Evolutionary conservation across 2,329 filamentous ascomycete species (phyloP).

Genomic region (Macrophomina tecta): DNA sequence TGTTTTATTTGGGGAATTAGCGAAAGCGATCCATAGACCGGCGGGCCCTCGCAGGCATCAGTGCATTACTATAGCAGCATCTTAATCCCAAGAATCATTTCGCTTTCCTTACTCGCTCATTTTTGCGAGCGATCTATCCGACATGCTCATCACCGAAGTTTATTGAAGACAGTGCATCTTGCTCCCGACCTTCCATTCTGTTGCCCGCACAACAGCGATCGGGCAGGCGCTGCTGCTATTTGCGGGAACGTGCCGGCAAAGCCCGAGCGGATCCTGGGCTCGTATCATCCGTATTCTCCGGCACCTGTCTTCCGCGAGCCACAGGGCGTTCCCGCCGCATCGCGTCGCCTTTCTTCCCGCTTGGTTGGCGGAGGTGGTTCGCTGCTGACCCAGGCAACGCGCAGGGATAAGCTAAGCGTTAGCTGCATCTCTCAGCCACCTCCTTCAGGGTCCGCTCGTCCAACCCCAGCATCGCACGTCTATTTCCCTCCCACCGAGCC

Average conservation of each 20-base stretch:
- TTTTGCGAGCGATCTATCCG: background rate
- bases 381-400: background rate
- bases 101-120: conserved; percentile 21
- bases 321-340: conserved; percentile 20
- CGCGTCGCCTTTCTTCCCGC: background rate
- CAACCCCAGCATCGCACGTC: conserved; percentile 33
- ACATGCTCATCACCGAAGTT: background rate
- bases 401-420: conserved; percentile 8
- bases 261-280: conserved; percentile 7
- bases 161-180: conserved; percentile 19
- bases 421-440: conserved; percentile 20
- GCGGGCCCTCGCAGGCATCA: conserved; percentile 16
- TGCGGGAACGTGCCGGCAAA: conserved; percentile 10
- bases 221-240: conserved; percentile 9
- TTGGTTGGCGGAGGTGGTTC: background rate
- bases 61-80: conserved; percentile 13
- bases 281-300: conserved; percentile 17
- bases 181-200: background rate
- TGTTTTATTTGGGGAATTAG: background rate
- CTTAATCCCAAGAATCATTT: conserved; percentile 23
- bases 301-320: conserved; percentile 13
- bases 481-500: conserved; percentile 74
- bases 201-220: background rate
- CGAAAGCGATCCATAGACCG: conserved; percentile 22
- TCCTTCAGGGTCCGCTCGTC: conserved; percentile 15